Base-by-base conservation (phyloP, 345 rosid species). In the Excoecaria agallocha region DNA sequence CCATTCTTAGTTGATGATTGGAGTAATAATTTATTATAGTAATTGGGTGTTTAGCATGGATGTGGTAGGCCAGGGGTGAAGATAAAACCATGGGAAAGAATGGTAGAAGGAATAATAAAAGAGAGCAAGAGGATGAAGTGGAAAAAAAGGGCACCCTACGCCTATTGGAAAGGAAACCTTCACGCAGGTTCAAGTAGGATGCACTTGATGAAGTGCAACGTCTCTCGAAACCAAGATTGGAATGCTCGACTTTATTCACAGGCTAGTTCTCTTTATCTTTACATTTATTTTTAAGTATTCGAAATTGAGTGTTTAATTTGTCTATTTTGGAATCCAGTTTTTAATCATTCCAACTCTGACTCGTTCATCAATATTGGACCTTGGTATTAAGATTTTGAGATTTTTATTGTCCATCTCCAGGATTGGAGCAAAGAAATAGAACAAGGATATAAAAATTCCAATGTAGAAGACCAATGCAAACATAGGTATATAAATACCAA, bases 111-210 rank as follows among this genome's bases (percentile, higher is more conserved):
- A 22, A 67, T 94, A 22, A 79, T 59, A 78, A 85, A 89, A 82
- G 95, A 88, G 20, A 92, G 88, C 72, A 37, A 73, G 62, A 78
- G 72, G 80, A 74, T 1, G 0, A 69, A 30, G 55, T 94, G 98
- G 98, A 66, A 66, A 19, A 80, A 86, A 16, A 88, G 95, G 80
- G 88, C 85, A 67, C 91, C 98, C 63, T 79, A 86, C 63, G 97
- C 98, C 12, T 92, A 87, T 16, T 94, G 98, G 97, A 92, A 89
- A 72, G 98, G 98, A 35, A 94, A 94, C 76, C 97, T 97, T n/a
- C 0, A 22, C 12, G 97, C 91, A 2, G 88, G 91, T n/a, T 71
- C 64, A 52, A 87, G 86, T 55, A 84, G 98, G 74, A 80, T 80
- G 79, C 91, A 89, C 75, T 94, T 94, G 46, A 73, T 94, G 69